Evolutionary conservation across 192 early-diverging fungal genomes (phyloP).

Genomic region (Coemansia sp.): DNA sequence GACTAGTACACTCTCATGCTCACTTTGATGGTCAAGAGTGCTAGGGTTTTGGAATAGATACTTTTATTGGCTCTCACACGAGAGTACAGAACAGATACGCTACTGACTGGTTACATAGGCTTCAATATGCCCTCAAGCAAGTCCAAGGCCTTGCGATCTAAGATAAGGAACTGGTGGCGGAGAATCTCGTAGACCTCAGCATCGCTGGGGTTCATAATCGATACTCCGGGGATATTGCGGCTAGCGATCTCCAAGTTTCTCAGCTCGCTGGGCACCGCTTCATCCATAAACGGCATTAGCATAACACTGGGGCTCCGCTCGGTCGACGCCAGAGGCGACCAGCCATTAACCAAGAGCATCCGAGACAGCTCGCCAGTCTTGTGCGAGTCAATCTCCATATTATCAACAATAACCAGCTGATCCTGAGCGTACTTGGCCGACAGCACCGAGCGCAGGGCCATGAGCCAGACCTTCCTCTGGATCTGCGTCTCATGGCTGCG

Average conservation of each 20-base stretch:
- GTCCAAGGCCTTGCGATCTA: constrained; percentile 66
- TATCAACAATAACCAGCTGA: constrained; percentile 84
- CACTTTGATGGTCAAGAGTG: not conserved
- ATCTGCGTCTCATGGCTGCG: constrained; percentile 80
- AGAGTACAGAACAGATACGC: not conserved
- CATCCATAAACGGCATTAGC: constrained; percentile 40
- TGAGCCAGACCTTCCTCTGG: constrained; percentile 82
- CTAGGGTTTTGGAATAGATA: not conserved
- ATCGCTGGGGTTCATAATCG: constrained; percentile 60
- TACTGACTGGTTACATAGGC: constrained; percentile 26
- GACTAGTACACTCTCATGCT: not conserved
- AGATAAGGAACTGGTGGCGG: constrained; percentile 64
- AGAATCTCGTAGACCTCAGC: constrained; percentile 69
- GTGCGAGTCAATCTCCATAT: constrained; percentile 55
- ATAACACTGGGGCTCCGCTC: constrained; percentile 22
- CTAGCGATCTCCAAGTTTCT: constrained; percentile 59
- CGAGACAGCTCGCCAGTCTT: constrained; percentile 60
- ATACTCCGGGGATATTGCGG: constrained; percentile 62
- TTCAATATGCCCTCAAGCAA: constrained; percentile 58
- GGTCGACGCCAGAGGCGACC: constrained; percentile 30
- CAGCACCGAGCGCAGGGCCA: constrained; percentile 79
- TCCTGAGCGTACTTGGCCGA: constrained; percentile 88
- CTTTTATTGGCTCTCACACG: not conserved
- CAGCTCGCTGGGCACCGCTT: constrained; percentile 26
- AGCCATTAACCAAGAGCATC: constrained; percentile 43